Base-by-base conservation (phyloP, 345 rosid genomes). In the Salix brachista region DNA sequence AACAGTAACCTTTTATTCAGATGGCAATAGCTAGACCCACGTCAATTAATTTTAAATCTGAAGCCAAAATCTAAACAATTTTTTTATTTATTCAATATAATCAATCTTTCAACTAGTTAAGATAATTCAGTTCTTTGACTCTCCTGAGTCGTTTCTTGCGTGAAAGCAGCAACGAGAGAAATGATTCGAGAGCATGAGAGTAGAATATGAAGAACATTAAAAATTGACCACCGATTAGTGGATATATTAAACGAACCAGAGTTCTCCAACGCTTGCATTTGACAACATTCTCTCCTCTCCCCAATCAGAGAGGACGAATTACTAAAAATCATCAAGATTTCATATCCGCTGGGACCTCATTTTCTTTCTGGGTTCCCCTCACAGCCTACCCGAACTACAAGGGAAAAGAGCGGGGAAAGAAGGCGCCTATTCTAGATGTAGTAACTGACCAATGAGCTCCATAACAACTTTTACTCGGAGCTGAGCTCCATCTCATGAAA, bases 211-310 rank as follows among this genome's bases (percentile, higher is more conserved):
- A 11, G 19, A 11, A 64, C 28, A 66, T 61, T 70, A 71, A 71
- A 79, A 48, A 80, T 34, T 72, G 67, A 62, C 84, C 84, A 85
- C 83, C 64, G 82, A 82, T 68, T 64, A 78, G 85, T 81, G 87
- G 84, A 77, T 77, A 80, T 82, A 83, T 79, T 79, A 56, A 26
- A 75, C 32, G 52, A 77, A 72, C 60, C 73, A 42, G 73, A 23
- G 73, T 60, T 46, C 21, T 66, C 77, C 70, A 28, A 54, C 76
- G 72, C 78, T 60, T 67, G 11, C 69, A 44, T 52, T 79, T 25
- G 9, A 62, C 69, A 72, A 42, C 32, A 50, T 71, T 74, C 67
- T 60, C 41, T 37, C 69, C 79, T 69, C 65, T 67, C 61, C 73
- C 65, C 61, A 41, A 3, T 11, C 13, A 42, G 46, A 42, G 46